Conservation (phyloP, 208 protist genomes). For the Leishmania guyanensis region DNA sequence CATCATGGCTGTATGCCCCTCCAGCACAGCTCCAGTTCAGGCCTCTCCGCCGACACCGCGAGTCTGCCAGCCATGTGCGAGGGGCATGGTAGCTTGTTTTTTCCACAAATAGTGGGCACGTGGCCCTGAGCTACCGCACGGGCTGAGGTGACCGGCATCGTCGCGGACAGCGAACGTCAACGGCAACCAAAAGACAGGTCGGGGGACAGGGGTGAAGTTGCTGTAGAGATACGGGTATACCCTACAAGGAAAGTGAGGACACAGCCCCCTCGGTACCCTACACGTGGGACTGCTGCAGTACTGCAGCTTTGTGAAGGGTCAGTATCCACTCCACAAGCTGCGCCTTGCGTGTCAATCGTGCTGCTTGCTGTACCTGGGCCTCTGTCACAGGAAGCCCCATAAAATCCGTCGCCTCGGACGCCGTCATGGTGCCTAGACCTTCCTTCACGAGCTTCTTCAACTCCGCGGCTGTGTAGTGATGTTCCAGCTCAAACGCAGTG, state of each 20-base stretch:
- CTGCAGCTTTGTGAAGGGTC: background rate
- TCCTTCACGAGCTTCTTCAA: slow-evolving; percentile 53
- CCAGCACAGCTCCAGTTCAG: background rate
- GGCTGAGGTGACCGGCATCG: background rate
- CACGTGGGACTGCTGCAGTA: background rate
- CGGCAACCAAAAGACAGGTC: background rate
- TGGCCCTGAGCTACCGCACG: background rate
- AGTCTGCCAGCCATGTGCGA: background rate
- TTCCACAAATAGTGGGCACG: background rate
- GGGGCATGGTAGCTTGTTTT: background rate
- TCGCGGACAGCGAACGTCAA: background rate
- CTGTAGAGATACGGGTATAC: background rate
- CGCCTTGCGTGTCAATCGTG: slow-evolving; percentile 24
- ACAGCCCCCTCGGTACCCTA: background rate
- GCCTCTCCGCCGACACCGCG: background rate
- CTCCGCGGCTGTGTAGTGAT: slow-evolving; percentile 81
- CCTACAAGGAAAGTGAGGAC: background rate
- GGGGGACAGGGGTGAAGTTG: background rate
- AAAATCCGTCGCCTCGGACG: slow-evolving; percentile 6
- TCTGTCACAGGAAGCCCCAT: slow-evolving; percentile 13
- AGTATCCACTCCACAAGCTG: slow-evolving; percentile 34
- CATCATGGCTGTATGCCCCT: background rate
- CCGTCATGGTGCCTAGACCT: slow-evolving; percentile 15
- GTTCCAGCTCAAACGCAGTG: slow-evolving; percentile 72
- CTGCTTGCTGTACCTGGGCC: slow-evolving; percentile 17